phyloP scores from a whole-genome alignment of 2,329 filamentous ascomycete genomes.

The Fusarium scirpi region DNA sequence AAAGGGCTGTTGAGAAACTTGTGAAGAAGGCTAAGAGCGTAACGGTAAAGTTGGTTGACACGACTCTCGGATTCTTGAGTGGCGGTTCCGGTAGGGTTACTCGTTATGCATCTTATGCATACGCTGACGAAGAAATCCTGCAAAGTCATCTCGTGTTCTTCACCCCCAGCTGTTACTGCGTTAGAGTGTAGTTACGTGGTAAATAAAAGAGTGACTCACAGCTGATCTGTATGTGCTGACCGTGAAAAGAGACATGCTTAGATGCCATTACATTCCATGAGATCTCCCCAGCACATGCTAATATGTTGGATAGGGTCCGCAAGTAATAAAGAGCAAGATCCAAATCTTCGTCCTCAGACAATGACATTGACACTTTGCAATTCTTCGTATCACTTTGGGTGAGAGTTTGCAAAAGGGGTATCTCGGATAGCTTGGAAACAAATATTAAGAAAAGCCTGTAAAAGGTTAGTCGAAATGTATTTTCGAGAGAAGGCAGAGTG shows the following conservation, averaged over 20 bases:
- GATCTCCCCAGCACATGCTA: constrained; percentile 70
- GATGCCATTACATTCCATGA: constrained; percentile 79
- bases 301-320: constrained; percentile 79
- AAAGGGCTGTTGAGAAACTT: constrained; percentile 76
- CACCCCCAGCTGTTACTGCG: constrained; percentile 57
- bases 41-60: constrained; percentile 76
- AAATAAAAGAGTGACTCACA: constrained; percentile 57
- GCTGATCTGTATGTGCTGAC: constrained; percentile 52
- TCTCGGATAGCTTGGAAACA: constrained; percentile 66
- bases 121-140: constrained; percentile 76
- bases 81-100: constrained; percentile 36
- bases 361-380: constrained; percentile 32
- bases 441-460: constrained; percentile 71
- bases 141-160: constrained; percentile 68
- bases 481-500: not conserved
- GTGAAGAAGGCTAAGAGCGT: constrained; percentile 76
- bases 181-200: constrained; percentile 32
- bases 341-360: constrained; percentile 73
- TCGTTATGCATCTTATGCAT: constrained; percentile 71
- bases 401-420: constrained; percentile 61
- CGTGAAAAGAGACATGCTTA: constrained; percentile 57
- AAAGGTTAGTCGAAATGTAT: constrained; percentile 5
- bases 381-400: constrained; percentile 30
- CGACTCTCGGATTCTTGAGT: constrained; percentile 53
- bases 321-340: constrained; percentile 84